Evolutionary conservation across 2,329 filamentous ascomycete genomes (phyloP).

Genomic region (Diaporthe sp.): DNA sequence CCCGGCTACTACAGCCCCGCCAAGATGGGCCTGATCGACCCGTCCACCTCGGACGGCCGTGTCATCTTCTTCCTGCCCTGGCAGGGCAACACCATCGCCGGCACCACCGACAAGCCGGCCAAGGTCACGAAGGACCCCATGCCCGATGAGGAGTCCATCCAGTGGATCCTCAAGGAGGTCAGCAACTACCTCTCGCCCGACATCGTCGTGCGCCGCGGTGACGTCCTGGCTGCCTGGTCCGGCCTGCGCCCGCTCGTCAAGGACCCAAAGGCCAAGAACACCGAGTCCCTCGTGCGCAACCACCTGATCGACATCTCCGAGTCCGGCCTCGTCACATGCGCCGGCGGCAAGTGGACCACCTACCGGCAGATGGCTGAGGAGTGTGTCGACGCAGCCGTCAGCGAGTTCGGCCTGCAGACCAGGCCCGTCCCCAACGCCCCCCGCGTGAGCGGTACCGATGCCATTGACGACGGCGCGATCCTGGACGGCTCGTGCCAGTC

Average conservation of each 20-base stretch:
- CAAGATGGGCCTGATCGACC: constrained; percentile 87
- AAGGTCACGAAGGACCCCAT: constrained; percentile 77
- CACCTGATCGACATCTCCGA: constrained; percentile 82
- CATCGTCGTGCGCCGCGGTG: constrained; percentile 79
- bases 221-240: constrained; percentile 86
- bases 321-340: constrained; percentile 83
- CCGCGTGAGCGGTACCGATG: constrained; percentile 76
- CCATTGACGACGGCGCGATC: constrained; percentile 78
- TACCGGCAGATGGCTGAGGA: constrained; percentile 92
- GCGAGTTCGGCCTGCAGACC: constrained; percentile 72
- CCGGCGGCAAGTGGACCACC: constrained; percentile 90
- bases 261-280: constrained; percentile 85
- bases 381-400: constrained; percentile 83
- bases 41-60: constrained; percentile 84
- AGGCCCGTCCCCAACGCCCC: constrained; percentile 66
- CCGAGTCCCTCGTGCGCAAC: constrained; percentile 85
- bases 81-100: constrained; percentile 89
- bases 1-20: constrained; percentile 84
- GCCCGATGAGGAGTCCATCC: constrained; percentile 82
- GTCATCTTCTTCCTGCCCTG: constrained; percentile 91
- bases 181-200: constrained; percentile 82
- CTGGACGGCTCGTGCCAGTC: constrained; percentile 83
- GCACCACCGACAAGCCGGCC: constrained; percentile 83
- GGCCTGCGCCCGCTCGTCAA: constrained; percentile 83
- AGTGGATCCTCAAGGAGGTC: constrained; percentile 86